Evolutionary conservation across 2,329 filamentous ascomycete species (phyloP), one percentile per base, ranked within the genome.

Genomic region (Neoascochyta sp.): DNA sequence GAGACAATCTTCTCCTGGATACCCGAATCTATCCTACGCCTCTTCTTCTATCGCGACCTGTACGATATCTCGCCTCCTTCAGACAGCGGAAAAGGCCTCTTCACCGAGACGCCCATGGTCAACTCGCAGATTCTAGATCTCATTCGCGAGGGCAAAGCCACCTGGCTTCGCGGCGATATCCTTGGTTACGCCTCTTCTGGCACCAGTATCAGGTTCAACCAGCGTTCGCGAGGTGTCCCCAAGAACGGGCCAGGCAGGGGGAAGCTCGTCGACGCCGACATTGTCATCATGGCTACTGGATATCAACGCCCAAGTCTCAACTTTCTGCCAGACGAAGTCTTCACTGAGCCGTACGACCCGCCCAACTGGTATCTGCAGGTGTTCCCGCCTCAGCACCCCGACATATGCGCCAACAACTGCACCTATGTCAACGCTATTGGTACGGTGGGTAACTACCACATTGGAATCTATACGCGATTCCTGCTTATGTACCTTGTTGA

Each of bases 361-460:
- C 87, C 87, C 0, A 88, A 86, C 58, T 93, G 87, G 87, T 93
- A 92, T 47, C 73, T 93, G 0, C 86, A 93, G 60, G 84, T 83
- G 0, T 93, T 93, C 63, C 86, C 87, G 4, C 83, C 86, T 0
- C 62, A 68, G 3, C 81, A 89, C 44, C 76, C 81, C 0, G 81
- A 78, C 18, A 73, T 93, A 26, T 87, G 81, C 42, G 81, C 81
- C 41, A 89, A 86, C 64, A 93, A 94, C 63, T 82, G 82, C 68
- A 92, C 86, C 0, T 93, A 89, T 45, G 69, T 88, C 33, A 79
- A 83, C 31, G 86, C 80, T 4, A 89, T 92, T 34, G 86, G 85
- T 1, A 83, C 82, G 0, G 84, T 92, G 2, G 83, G 86, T 0
- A 89, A 92, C 60, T 90, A 84, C 74, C 86, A 93, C 52, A 90